These are phyloP conservation scores for Pseudofabraea citricarpa DNA, from an alignment of 2,329 filamentous ascomycete species.

Conservation along the genomic window DNA sequence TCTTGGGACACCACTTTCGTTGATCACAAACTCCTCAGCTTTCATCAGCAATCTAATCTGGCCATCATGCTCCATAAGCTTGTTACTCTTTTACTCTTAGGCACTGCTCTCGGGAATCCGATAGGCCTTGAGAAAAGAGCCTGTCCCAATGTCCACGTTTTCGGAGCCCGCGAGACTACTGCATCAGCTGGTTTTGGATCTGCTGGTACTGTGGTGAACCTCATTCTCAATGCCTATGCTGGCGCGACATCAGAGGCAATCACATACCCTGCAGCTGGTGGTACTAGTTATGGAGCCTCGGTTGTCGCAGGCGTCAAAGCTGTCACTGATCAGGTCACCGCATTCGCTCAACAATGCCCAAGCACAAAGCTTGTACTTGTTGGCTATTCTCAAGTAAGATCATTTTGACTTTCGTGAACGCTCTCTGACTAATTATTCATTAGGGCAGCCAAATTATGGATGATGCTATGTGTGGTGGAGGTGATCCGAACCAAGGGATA, in stretches of 20 bases:
- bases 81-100: too few relatives aligned
- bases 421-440: background rate
- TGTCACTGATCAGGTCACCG: background rate
- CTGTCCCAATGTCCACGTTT: slow-evolving; percentile 40
- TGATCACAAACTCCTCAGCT: too few relatives aligned
- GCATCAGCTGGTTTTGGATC: slow-evolving; percentile 42
- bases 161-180: slow-evolving; percentile 43
- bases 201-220: slow-evolving; percentile 41
- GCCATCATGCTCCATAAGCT: too few relatives aligned
- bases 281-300: slow-evolving; percentile 52
- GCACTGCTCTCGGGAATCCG: slow-evolving; percentile 1
- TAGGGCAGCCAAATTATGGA: slow-evolving; percentile 57
- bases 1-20: too few relatives aligned
- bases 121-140: background rate
- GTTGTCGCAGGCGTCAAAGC: slow-evolving; percentile 30
- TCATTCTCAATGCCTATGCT: slow-evolving; percentile 38
- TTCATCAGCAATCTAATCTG: too few relatives aligned
- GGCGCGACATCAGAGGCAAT: slow-evolving; percentile 48
- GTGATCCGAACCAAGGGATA: slow-evolving; percentile 38
- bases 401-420: background rate
- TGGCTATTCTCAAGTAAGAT: slow-evolving; percentile 44
- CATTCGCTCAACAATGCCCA: slow-evolving; percentile 37
- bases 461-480: slow-evolving; percentile 53
- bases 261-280: slow-evolving; percentile 55
- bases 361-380: slow-evolving; percentile 51